These are phyloP conservation scores for Rhodotorula sp. DNA, from an alignment of 1,284 basidiomycete genomes.

Conservation along the genomic window DNA sequence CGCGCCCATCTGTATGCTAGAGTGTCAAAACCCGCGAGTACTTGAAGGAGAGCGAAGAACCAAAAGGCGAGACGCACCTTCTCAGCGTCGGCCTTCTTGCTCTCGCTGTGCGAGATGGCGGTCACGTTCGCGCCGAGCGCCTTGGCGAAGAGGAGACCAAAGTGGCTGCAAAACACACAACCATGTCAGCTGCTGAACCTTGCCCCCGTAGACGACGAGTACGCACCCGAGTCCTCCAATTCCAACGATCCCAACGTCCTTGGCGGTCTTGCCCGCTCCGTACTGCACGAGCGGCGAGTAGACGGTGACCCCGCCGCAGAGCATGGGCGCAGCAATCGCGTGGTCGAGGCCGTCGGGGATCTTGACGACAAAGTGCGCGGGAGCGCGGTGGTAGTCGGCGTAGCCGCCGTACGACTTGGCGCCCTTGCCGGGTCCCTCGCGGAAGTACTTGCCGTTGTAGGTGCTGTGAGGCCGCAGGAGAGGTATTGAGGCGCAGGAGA, in stretches of 20 bases:
- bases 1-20: conserved; percentile 49
- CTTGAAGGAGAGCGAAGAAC: not conserved
- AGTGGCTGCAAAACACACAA: too few species aligned
- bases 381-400: conserved; percentile 51
- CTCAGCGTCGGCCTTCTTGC: conserved; percentile 46
- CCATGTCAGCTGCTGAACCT: too few species aligned
- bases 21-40: not conserved
- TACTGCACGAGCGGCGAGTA: conserved; percentile 52
- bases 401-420: conserved; percentile 54
- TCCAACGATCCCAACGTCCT: conserved; percentile 55
- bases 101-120: conserved; percentile 50
- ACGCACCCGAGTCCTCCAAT: conserved; percentile 49
- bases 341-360: conserved; percentile 50
- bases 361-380: conserved; percentile 50
- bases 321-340: conserved; percentile 50
- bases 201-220: too few species aligned
- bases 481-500: too few species aligned
- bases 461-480: conserved; percentile 41
- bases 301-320: conserved; percentile 46
- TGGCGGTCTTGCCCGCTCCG: conserved; percentile 54
- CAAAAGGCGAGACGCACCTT: conserved; percentile 29
- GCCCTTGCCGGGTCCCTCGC: conserved; percentile 37
- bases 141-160: conserved; percentile 45
- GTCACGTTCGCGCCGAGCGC: conserved; percentile 52
- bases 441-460: conserved; percentile 43